phyloP scores from a whole-genome alignment of 352 stramenopile genomes.

The Globisporangium perplexum region DNA sequence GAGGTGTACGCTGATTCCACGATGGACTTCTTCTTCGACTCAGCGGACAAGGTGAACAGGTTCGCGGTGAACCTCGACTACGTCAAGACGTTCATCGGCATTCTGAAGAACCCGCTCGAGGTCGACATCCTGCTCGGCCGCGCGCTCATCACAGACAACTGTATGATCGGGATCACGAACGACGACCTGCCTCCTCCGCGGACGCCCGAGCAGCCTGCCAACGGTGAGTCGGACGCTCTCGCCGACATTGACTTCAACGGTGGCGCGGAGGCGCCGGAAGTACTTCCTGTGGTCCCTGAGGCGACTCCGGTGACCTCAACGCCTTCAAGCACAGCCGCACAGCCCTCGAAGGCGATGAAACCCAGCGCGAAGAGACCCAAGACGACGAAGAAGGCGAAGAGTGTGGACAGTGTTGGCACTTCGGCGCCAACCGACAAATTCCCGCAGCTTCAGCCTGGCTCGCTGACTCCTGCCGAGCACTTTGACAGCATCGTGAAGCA shows the following conservation, averaged over 20 bases:
- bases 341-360: too few relatives aligned
- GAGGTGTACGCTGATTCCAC: slow-evolving; percentile 18
- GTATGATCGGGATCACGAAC: slow-evolving; percentile 6
- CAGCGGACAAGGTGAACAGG: slow-evolving; percentile 15
- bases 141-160: slow-evolving; percentile 33
- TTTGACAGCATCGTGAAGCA: slow-evolving; percentile 6
- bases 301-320: too few relatives aligned
- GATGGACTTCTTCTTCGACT: slow-evolving; percentile 35
- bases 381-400: too few relatives aligned
- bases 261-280: too few relatives aligned
- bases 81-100: slow-evolving; percentile 21
- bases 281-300: too few relatives aligned
- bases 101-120: slow-evolving; percentile 25
- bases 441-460: not conserved
- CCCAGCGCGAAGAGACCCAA: too few relatives aligned
- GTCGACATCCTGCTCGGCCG: slow-evolving; percentile 27
- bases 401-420: too few relatives aligned
- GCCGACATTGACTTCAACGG: not conserved
- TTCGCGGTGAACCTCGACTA: slow-evolving; percentile 37
- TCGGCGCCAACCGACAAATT: not conserved
- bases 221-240: not conserved
- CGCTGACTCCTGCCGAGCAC: slow-evolving; percentile 10
- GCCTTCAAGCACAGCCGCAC: too few relatives aligned
- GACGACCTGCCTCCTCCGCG: not conserved
- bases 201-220: not conserved